Evolutionary conservation across 805 yeast species (phyloP).

Genomic region (Blastobotrys muscicola): DNA sequence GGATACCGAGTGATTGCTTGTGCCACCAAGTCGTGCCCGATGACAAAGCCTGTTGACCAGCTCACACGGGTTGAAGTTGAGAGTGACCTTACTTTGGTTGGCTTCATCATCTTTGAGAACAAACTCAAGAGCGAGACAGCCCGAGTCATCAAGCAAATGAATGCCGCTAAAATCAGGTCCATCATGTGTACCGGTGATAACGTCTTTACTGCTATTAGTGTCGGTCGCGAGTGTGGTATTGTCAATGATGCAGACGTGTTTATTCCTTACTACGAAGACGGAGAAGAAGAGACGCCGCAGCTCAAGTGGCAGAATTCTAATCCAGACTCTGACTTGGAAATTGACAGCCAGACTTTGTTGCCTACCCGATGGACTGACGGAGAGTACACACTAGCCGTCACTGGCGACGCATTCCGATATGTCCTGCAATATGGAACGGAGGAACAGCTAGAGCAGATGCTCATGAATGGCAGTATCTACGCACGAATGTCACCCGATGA

Average conservation of each 20-base stretch:
- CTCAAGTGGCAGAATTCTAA: too few species aligned
- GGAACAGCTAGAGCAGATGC: slow-evolving; percentile 41
- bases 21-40: slow-evolving; percentile 60
- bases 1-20: slow-evolving; percentile 96
- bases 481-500: slow-evolving; percentile 99
- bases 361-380: slow-evolving; percentile 32
- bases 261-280: slow-evolving; percentile 50
- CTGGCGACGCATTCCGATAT: slow-evolving; percentile 86
- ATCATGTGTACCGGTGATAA: slow-evolving; percentile 98
- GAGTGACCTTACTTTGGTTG: slow-evolving; percentile 58
- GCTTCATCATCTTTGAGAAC: slow-evolving; percentile 89
- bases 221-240: slow-evolving; percentile 74
- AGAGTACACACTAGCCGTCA: slow-evolving; percentile 66
- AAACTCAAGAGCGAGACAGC: slow-evolving; percentile 66
- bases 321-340: slow-evolving; percentile 30
- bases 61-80: slow-evolving; percentile 56
- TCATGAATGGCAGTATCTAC: slow-evolving; percentile 66
- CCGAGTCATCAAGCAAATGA: slow-evolving; percentile 48
- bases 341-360: slow-evolving; percentile 56
- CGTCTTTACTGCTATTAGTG: slow-evolving; percentile 87
- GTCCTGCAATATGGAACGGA: slow-evolving; percentile 45
- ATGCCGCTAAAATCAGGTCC: slow-evolving; percentile 65
- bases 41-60: slow-evolving; percentile 35
- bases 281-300: slow-evolving; percentile 5
- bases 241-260: slow-evolving; percentile 42